phyloP scores from a whole-genome alignment of 805 yeast genomes.

The Suhomyces vadensis region DNA sequence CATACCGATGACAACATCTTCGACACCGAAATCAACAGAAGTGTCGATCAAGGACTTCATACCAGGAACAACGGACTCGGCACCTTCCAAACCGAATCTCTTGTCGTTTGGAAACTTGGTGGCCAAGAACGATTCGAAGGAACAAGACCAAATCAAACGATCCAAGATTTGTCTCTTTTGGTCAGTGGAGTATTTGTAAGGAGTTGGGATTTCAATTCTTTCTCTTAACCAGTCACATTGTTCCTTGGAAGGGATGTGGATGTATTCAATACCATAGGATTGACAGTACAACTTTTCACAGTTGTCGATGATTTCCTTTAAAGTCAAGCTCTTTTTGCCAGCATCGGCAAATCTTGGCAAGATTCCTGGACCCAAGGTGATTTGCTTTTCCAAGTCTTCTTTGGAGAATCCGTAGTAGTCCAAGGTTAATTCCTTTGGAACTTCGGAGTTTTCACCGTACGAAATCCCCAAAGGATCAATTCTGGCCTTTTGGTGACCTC shows the following conservation, averaged over 20 bases:
- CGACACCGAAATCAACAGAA: constrained; percentile 88
- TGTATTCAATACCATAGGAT: constrained; percentile 89
- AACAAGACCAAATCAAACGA: constrained; percentile 94
- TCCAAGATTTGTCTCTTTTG: constrained; percentile 96
- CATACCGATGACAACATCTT: constrained; percentile 97
- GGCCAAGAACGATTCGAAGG: constrained; percentile 88
- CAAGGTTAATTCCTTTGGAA: constrained; percentile 85
- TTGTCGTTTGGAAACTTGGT: constrained; percentile 98
- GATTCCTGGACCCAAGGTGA: constrained; percentile 96
- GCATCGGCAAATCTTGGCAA: constrained; percentile 82
- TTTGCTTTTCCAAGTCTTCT: constrained; percentile 76
- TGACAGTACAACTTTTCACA: constrained; percentile 88
- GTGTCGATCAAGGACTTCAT: constrained; percentile 93
- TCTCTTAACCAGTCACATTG: constrained; percentile 99
- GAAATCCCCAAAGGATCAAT: constrained; percentile 94
- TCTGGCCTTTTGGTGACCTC: constrained; percentile 95
- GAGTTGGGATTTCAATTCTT: constrained; percentile 88
- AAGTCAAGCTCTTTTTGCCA: constrained; percentile 63
- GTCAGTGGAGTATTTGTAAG: constrained; percentile 79
- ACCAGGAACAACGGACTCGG: constrained; percentile 95
- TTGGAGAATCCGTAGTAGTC: constrained; percentile 92
- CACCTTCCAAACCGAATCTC: constrained; percentile 98
- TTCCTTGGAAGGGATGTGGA: constrained; percentile 92
- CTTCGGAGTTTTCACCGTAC: constrained; percentile 65
- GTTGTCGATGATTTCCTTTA: constrained; percentile 72